Conservation (phyloP, 1,284 basidiomycete species). For the Laetiporus sulphureus region DNA sequence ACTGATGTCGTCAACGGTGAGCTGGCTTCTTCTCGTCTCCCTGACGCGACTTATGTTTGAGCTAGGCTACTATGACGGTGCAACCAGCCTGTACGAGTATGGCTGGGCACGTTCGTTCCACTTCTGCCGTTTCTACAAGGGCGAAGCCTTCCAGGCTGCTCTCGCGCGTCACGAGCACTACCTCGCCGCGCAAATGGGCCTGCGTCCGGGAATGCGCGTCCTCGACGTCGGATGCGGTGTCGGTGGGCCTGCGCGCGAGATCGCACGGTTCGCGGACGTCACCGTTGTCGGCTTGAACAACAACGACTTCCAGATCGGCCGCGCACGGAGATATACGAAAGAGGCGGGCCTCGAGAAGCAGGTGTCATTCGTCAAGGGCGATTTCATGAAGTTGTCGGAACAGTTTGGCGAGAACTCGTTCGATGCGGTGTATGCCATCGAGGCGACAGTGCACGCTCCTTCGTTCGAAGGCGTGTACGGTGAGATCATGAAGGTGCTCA, state of each 20-base stretch:
- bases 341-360: constrained; percentile 74
- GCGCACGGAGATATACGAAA: constrained; percentile 82
- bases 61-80: constrained; percentile 92
- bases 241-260: constrained; percentile 94
- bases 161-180: constrained; percentile 98
- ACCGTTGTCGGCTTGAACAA: constrained; percentile 92
- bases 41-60: not conserved
- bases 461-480: constrained; percentile 94
- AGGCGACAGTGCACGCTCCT: constrained; percentile 96
- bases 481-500: constrained; percentile 91
- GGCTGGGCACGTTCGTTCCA: constrained; percentile 95
- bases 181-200: constrained; percentile 79
- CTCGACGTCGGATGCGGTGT: constrained; percentile 98
- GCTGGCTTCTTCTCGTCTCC: too few relatives aligned
- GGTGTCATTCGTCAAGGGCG: constrained; percentile 82
- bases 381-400: constrained; percentile 94
- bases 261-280: constrained; percentile 86
- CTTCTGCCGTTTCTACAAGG: constrained; percentile 97
- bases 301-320: constrained; percentile 92
- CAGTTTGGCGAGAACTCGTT: constrained; percentile 93
- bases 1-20: constrained; percentile 91
- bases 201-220: constrained; percentile 89
- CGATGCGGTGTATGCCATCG: constrained; percentile 98
- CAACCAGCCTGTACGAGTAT: constrained; percentile 96
- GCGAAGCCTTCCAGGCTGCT: constrained; percentile 80